Percentiles rank a stretch among this genome's conserved stretches.
phyloP scores from a whole-genome alignment of 1,284 basidiomycete genomes.

The Phellinidium pouzarii region DNA sequence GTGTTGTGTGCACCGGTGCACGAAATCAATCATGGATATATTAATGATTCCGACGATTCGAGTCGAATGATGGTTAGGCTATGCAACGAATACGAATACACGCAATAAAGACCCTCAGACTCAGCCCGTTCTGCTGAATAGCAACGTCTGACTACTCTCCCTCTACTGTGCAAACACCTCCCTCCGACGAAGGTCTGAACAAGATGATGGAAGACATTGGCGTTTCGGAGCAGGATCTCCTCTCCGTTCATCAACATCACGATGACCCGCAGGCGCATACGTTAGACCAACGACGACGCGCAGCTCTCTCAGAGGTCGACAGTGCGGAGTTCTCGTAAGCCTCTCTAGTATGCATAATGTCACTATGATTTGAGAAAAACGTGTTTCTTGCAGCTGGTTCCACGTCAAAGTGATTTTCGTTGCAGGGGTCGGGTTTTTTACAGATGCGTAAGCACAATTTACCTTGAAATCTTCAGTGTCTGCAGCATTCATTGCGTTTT shows the following conservation, averaged over 20 bases:
- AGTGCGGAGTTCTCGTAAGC: constrained; percentile 43
- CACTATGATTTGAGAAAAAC: not conserved
- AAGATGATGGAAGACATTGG: not conserved
- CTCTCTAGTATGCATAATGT: not conserved
- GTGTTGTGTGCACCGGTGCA: no score
- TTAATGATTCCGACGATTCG: no score
- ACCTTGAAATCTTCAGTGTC: no score
- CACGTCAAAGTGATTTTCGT: constrained; percentile 69
- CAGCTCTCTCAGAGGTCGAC: constrained; percentile 50
- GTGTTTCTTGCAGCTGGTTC: constrained; percentile 27
- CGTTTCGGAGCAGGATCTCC: not conserved
- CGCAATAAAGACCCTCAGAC: no score
- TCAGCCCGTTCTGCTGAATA: no score
- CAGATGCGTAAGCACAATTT: constrained; percentile 54
- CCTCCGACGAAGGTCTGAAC: not conserved
- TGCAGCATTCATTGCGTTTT: no score
- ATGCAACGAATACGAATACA: no score
- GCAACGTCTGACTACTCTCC: no score
- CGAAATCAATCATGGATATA: no score
- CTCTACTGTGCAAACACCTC: no score
- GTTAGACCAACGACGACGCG: constrained; percentile 32
- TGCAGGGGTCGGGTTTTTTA: constrained; percentile 79
- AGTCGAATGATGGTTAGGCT: no score
- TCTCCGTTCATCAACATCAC: not conserved
- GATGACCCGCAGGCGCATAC: constrained; percentile 8